Conservation (phyloP, 192 early-diverging fungal genomes). For the Coemansia sp. region DNA sequence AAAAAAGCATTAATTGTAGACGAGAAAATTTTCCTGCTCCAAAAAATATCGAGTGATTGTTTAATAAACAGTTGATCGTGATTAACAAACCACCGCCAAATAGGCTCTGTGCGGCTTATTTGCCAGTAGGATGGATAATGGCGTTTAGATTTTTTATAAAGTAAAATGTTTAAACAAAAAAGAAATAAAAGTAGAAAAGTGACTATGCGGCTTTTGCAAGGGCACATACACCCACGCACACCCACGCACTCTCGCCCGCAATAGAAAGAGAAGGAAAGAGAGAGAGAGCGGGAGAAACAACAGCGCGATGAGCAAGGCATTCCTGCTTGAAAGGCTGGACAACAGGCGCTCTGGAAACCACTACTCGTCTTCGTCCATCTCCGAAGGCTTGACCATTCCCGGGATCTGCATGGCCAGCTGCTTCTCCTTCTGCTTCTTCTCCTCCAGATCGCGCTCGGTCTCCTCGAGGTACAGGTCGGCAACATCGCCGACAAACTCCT, state of each 20-base stretch:
- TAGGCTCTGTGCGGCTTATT: neutral
- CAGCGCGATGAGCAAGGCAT: too few species aligned
- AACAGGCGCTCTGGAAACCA: too few species aligned
- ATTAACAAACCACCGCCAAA: too few species aligned
- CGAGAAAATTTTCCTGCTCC: constrained; percentile 3
- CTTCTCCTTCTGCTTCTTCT: constrained; percentile 73
- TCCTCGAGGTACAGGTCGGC: constrained; percentile 86
- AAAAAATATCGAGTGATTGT: too few species aligned
- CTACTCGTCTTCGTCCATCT: constrained; percentile 56
- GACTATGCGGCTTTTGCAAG: too few species aligned
- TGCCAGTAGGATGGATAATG: too few species aligned
- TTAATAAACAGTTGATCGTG: too few species aligned
- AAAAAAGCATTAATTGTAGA: neutral
- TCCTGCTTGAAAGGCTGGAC: too few species aligned
- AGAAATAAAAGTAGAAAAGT: neutral
- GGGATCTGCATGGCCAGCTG: constrained; percentile 84
- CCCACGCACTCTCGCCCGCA: too few species aligned
- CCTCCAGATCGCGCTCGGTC: constrained; percentile 77
- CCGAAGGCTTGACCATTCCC: constrained; percentile 95
- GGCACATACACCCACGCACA: too few species aligned
- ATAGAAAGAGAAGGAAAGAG: too few species aligned
- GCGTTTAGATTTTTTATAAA: neutral
- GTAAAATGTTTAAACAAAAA: neutral
- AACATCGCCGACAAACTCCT: constrained; percentile 91
- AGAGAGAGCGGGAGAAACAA: too few species aligned